A percentile compares a stretch with the other conserved stretches of the same genome.
Conservation (phyloP, 768 basidiomycete genomes). For the Podaxis sp. region DNA sequence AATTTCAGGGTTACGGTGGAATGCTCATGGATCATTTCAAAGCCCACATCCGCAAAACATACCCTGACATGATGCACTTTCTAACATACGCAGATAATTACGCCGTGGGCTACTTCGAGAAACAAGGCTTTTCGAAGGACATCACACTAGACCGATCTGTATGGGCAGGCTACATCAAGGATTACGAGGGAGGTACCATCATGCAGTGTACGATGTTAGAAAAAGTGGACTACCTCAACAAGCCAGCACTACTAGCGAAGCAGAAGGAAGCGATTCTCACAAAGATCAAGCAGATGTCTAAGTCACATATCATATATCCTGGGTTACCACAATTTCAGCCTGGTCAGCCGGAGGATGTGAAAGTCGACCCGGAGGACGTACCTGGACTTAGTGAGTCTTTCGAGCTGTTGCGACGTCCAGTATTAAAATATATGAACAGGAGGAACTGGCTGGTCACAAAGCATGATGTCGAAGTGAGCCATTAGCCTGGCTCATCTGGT, state of each 20-base stretch:
- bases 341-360: constrained; percentile 48
- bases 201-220: constrained; percentile 98
- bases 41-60: constrained; percentile 80
- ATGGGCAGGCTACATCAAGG: constrained; percentile 99
- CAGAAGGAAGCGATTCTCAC: constrained; percentile 89
- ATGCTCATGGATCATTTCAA: constrained; percentile 99
- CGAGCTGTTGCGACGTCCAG: neutral
- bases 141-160: constrained; percentile 87
- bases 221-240: constrained; percentile 87
- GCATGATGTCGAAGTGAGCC: constrained; percentile 71
- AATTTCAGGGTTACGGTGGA: constrained; percentile 85
- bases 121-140: constrained; percentile 98
- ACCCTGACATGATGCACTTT: constrained; percentile 90
- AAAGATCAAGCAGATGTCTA: constrained; percentile 86
- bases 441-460: constrained; percentile 91
- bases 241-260: constrained; percentile 65
- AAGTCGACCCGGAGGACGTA: constrained; percentile 73
- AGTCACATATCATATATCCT: constrained; percentile 80
- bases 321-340: constrained; percentile 78
- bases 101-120: constrained; percentile 98
- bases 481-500: neutral
- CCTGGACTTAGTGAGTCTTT: constrained; percentile 76
- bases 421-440: constrained; percentile 38
- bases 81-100: constrained; percentile 99
- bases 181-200: constrained; percentile 98